Evolutionary conservation across 495 filamentous ascomycete genomes (phyloP).

Genomic region (Glonium stellatum): DNA sequence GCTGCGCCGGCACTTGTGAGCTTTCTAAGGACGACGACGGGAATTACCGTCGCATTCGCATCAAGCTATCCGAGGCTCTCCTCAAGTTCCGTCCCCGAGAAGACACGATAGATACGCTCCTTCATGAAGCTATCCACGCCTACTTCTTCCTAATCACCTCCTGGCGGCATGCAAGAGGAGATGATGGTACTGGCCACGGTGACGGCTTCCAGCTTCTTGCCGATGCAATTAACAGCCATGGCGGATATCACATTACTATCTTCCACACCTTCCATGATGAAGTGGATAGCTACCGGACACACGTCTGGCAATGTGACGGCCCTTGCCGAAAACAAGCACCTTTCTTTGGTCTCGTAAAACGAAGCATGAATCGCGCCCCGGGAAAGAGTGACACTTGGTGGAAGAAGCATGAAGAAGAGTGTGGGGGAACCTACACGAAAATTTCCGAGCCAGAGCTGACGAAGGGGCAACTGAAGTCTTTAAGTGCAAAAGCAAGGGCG

Average conservation of each 20-base stretch:
- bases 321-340: slow-evolving; percentile 28
- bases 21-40: slow-evolving; percentile 29
- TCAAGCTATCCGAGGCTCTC: slow-evolving; percentile 34
- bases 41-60: slow-evolving; percentile 33
- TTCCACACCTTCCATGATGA: slow-evolving; percentile 37
- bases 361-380: slow-evolving; percentile 34
- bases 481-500: slow-evolving; percentile 31
- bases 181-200: slow-evolving; percentile 36
- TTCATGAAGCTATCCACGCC: slow-evolving; percentile 36
- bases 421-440: slow-evolving; percentile 33
- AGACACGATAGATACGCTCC: slow-evolving; percentile 36
- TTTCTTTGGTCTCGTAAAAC: slow-evolving; percentile 36
- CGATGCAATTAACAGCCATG: slow-evolving; percentile 34
- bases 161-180: slow-evolving; percentile 31
- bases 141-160: slow-evolving; percentile 38
- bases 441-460: slow-evolving; percentile 32
- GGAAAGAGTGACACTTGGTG: slow-evolving; percentile 35
- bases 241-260: slow-evolving; percentile 30
- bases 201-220: slow-evolving; percentile 34
- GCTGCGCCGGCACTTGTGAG: slow-evolving; percentile 38
- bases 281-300: slow-evolving; percentile 35
- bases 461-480: slow-evolving; percentile 27
- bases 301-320: slow-evolving; percentile 36
- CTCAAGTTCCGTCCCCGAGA: slow-evolving; percentile 33
- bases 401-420: slow-evolving; percentile 30